These are phyloP conservation scores for Hypsizygus marmoreus DNA, from an alignment of 768 basidiomycete species.

Conservation along the genomic window DNA sequence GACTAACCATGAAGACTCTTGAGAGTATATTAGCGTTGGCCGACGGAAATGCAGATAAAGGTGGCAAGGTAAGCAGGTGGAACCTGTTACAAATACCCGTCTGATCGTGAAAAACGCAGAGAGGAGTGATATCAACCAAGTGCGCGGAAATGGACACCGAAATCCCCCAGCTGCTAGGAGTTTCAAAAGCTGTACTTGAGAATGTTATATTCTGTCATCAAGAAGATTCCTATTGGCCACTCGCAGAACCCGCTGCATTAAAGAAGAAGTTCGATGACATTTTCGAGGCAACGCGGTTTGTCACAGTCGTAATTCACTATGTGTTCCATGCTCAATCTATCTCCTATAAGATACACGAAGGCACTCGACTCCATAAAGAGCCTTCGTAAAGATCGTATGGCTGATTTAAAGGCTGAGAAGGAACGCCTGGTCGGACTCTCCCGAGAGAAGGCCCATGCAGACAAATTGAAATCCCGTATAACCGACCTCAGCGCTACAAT, in stretches of 20 bases:
- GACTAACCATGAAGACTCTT: conserved; percentile 95
- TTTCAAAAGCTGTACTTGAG: conserved; percentile 97
- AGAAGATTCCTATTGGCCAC: conserved; percentile 98
- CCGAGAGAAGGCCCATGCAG: conserved; percentile 82
- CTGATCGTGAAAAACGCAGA: conserved; percentile 40
- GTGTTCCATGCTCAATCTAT: conserved; percentile 6
- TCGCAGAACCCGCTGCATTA: conserved; percentile 84
- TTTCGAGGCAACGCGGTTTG: conserved; percentile 90
- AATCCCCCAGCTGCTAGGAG: conserved; percentile 90
- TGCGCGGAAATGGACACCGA: conserved; percentile 96
- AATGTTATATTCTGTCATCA: conserved; percentile 99
- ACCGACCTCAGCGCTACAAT: conserved; percentile 62
- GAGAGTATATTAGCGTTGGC: conserved; percentile 85
- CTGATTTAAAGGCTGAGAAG: conserved; percentile 92
- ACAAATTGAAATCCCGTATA: conserved; percentile 74
- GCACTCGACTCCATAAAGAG: conserved; percentile 90
- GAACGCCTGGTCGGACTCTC: conserved; percentile 79
- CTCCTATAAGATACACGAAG: conserved; percentile 84
- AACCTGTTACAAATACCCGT: not conserved
- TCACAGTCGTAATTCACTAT: not conserved
- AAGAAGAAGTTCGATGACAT: conserved; percentile 99
- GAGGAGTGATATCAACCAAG: conserved; percentile 92
- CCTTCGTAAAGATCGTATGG: conserved; percentile 86
- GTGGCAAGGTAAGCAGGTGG: conserved; percentile 67
- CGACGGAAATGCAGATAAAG: conserved; percentile 63